These are phyloP conservation scores for Fonsecaea pedrosoi DNA, from an alignment of 2,329 filamentous ascomycete species.

Conservation along the genomic window DNA sequence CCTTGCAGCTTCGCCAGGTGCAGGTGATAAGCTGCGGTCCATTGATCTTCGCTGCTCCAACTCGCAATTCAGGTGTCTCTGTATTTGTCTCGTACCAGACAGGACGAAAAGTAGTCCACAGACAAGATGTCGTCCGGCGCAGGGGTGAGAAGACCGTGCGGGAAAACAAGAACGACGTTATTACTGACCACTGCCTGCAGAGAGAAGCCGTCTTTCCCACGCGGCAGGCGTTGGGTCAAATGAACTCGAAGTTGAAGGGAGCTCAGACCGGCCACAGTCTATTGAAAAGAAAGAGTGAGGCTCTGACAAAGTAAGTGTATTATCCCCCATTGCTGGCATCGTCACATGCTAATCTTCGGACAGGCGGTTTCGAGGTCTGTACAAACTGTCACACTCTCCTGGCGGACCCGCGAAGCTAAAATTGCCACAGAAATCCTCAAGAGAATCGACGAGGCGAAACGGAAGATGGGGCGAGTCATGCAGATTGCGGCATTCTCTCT, in stretches of 20 bases:
- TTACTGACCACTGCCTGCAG: conserved; percentile 57
- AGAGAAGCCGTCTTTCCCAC: conserved; percentile 97
- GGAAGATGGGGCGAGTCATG: conserved; percentile 99
- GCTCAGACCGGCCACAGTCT: conserved; percentile 90
- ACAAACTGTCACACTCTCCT: conserved; percentile 24
- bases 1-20: conserved; percentile 5
- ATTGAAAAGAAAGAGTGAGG: conserved; percentile 97
- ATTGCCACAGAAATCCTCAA: conserved; percentile 79
- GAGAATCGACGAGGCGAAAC: conserved; percentile 97
- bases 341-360: conserved; percentile 25
- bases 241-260: conserved; percentile 98
- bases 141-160: conserved; percentile 21
- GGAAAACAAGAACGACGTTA: conserved; percentile 30
- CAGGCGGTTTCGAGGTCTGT: conserved; percentile 85
- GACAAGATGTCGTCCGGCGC: conserved; percentile 37
- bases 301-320: conserved; percentile 84
- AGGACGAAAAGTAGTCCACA: conserved; percentile 42
- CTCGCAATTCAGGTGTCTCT: background rate
- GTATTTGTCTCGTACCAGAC: background rate
- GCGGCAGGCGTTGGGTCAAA: conserved; percentile 91
- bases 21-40: background rate
- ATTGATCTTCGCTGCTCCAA: conserved; percentile 13
- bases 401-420: conserved; percentile 30
- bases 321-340: conserved; percentile 36
- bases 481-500: conserved; percentile 98